Percentiles rank a stretch among this genome's conserved stretches.
Evolutionary conservation across 2,329 filamentous ascomycete species (phyloP).

Genomic region (Rutstroemia sp.): DNA sequence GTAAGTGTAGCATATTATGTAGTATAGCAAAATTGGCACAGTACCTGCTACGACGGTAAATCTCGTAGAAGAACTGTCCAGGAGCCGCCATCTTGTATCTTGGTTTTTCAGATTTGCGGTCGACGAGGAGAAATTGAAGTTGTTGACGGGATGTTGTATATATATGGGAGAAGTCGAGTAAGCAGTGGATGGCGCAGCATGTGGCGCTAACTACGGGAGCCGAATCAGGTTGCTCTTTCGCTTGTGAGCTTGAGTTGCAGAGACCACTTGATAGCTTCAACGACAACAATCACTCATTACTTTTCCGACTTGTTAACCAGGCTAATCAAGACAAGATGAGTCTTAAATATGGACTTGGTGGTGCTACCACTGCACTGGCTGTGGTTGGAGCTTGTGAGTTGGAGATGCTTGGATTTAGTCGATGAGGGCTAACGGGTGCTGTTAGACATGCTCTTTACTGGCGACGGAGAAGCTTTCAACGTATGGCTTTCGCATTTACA

Average conservation of each 20-base stretch:
- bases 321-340: conserved; percentile 47
- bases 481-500: conserved; percentile 41
- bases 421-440: conserved; percentile 21
- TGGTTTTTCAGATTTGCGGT: conserved; percentile 13
- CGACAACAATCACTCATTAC: not conserved
- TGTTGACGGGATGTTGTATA: conserved; percentile 9
- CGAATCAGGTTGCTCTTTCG: conserved; percentile 8
- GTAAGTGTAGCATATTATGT: conserved; percentile 21
- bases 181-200: conserved; percentile 9
- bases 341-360: conserved; percentile 63
- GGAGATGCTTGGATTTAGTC: conserved; percentile 29
- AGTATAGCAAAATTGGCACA: conserved; percentile 28
- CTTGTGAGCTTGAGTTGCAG: conserved; percentile 4
- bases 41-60: conserved; percentile 98
- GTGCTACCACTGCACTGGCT: conserved; percentile 58
- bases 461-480: conserved; percentile 93
- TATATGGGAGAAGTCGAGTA: conserved; percentile 14
- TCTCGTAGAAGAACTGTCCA: conserved; percentile 71
- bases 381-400: conserved; percentile 74
- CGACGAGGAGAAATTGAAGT: conserved; percentile 2
- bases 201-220: conserved; percentile 18
- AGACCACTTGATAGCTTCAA: conserved; percentile 6
- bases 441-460: conserved; percentile 96
- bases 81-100: conserved; percentile 39
- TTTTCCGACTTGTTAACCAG: not conserved